phyloP scores from a whole-genome alignment of 1,139 yeast genomes.

The Williopsis jadinii region DNA sequence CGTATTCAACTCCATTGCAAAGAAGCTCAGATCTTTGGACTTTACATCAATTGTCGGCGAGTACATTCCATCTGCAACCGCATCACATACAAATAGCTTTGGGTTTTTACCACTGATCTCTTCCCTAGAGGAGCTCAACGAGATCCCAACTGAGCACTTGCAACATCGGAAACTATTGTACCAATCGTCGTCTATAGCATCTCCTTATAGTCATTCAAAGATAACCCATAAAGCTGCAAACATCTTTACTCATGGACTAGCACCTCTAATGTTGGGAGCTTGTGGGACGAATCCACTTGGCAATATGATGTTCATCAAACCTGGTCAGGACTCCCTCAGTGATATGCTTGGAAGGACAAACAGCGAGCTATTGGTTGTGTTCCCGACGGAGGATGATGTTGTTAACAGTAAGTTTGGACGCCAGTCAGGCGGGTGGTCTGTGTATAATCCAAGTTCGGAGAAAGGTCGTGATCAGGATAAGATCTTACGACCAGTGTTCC shows the following conservation, averaged over 20 bases:
- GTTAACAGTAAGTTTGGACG: slow-evolving; percentile 37
- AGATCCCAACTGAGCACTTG: slow-evolving; percentile 23
- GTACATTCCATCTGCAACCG: slow-evolving; percentile 47
- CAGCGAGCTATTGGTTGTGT: slow-evolving; percentile 36
- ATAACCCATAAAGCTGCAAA: slow-evolving; percentile 31
- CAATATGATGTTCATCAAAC: slow-evolving; percentile 8
- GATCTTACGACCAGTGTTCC: slow-evolving; percentile 12
- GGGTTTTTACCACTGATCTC: slow-evolving; percentile 50
- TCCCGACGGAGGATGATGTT: slow-evolving; percentile 47
- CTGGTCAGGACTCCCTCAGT: slow-evolving; percentile 27
- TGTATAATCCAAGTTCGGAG: slow-evolving; percentile 34
- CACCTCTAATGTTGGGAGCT: slow-evolving; percentile 34
- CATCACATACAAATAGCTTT: slow-evolving; percentile 33
- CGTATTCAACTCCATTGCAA: slow-evolving; percentile 26
- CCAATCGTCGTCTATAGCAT: slow-evolving; percentile 57
- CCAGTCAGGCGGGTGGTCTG: slow-evolving; percentile 49
- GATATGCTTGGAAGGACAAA: slow-evolving; percentile 25
- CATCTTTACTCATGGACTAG: slow-evolving; percentile 48
- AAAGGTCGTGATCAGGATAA: slow-evolving; percentile 16
- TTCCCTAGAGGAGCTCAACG: slow-evolving; percentile 30
- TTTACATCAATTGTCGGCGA: slow-evolving; percentile 44
- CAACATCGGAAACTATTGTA: slow-evolving; percentile 34
- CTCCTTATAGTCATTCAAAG: slow-evolving; percentile 30
- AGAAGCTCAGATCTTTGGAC: slow-evolving; percentile 29
- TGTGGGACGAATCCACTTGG: slow-evolving; percentile 3